phyloP scores from a whole-genome alignment of 2,329 filamentous ascomycete species.

The Trichoderma lentiforme region DNA sequence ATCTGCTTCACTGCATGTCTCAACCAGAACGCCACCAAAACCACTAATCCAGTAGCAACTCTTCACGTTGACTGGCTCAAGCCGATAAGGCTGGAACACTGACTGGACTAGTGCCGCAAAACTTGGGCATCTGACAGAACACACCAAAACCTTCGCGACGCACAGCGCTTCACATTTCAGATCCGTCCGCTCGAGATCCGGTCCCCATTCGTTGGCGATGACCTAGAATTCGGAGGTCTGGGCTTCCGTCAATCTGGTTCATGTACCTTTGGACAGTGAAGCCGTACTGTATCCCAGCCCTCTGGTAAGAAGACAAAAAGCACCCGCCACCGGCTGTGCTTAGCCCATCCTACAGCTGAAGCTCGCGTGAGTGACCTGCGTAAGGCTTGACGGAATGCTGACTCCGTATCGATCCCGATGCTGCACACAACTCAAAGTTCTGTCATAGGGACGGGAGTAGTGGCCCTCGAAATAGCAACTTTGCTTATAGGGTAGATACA shows the following conservation, averaged over 20 bases:
- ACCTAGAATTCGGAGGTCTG: neutral
- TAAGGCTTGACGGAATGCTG: neutral
- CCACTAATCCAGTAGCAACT: neutral
- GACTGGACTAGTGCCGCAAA: neutral
- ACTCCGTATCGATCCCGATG: neutral
- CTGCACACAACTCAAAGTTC: neutral
- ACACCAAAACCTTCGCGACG: neutral
- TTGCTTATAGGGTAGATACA: neutral
- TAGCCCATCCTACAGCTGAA: neutral
- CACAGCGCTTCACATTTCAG: neutral
- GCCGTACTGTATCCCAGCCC: slow-evolving; percentile 7
- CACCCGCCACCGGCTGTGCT: neutral
- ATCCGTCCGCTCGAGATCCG: neutral
- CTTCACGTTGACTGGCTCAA: neutral
- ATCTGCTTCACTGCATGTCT: slow-evolving; percentile 7
- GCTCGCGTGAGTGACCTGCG: neutral
- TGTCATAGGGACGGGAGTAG: neutral
- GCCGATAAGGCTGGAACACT: neutral
- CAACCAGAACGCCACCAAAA: neutral
- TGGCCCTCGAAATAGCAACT: neutral
- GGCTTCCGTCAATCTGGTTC: neutral
- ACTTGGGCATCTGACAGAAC: neutral
- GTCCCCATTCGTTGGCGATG: neutral
- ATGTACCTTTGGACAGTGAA: slow-evolving; percentile 6
- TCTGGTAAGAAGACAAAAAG: neutral